These are phyloP conservation scores for Cryptosporidium tyzzeri DNA, from an alignment of 169 alveolate species.

Conservation along the genomic window DNA sequence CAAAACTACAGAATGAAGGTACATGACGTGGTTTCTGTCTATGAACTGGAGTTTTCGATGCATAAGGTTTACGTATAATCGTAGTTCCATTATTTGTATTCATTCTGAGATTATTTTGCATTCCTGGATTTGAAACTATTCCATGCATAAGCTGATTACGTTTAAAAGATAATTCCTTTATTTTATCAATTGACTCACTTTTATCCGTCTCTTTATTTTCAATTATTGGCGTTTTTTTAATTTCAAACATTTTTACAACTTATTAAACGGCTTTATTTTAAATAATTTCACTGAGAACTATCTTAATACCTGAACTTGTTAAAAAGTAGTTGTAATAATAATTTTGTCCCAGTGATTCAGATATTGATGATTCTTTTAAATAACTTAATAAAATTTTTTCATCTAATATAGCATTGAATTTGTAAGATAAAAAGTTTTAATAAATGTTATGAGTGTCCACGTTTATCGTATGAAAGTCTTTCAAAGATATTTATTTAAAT, in stretches of 20 bases:
- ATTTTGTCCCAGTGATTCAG: neutral
- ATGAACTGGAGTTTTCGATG: constrained; percentile 64
- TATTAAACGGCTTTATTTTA: neutral
- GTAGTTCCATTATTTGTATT: constrained; percentile 37
- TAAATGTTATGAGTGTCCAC: neutral
- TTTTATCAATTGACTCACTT: neutral
- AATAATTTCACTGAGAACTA: neutral
- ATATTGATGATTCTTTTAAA: constrained; percentile 9
- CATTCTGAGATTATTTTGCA: neutral
- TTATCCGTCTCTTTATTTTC: constrained; percentile 22
- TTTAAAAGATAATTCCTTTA: constrained; percentile 32
- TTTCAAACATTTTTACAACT: constrained; percentile 18
- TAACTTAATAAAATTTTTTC: constrained; percentile 3
- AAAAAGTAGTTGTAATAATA: neutral
- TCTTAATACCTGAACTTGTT: constrained; percentile 8
- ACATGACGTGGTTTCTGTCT: constrained; percentile 76
- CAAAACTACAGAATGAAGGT: constrained; percentile 64
- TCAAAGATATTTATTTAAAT: neutral
- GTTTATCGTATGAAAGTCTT: neutral
- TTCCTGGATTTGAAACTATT: neutral
- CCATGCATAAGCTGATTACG: constrained; percentile 36
- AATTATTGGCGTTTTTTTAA: neutral
- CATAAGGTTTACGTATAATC: constrained; percentile 62
- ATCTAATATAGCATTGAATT: neutral
- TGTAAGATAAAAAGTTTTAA: neutral